Base-by-base conservation (phyloP, 306 rosid species). In the Castanea sativa region DNA sequence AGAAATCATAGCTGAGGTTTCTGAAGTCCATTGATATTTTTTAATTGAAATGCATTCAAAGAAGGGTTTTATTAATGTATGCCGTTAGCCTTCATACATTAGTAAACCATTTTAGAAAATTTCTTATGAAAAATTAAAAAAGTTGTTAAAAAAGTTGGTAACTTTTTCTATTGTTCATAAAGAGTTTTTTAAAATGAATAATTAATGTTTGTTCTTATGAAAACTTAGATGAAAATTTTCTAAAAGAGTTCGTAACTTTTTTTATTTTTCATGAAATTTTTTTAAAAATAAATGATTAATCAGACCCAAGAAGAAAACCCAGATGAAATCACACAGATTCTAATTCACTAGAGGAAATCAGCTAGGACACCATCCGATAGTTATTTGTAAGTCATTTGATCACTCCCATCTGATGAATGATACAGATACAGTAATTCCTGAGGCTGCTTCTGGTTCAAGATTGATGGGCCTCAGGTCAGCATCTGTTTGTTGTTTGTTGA, bases 231-330 rank as follows among this genome's bases (percentile, higher is more conserved):
- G 27, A 1, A 25, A 25, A 23, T 23, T 23, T 23, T 23, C 23
- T 2, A 7, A 8, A 41, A 41, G 8, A 7, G 3, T 41, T 8
- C 0, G 3, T 0, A 2, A 41, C 45, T 41, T 41, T 8, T 41
- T 41, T 0, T 0, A 41, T 8, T 41, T 41, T 41, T 41, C 0
- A 8, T 41, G 0, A 41, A 8, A 8, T 8, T 0, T 8, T 41
- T 41, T 0, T 41, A 8, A 8, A 38, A 41, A 41, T 41, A 0
- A 0, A 8, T 2, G 0, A 41, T 41, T 41, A 41, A 41, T 0
- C 0, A 0, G 45, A 38, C 0, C 0, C 3, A 8, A 3, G 16
- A 10, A 49, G 0, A 12, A 12, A 0, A 4, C 16, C 16, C 1
- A 2, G 0, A 3, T 49, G 53, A 49, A 49, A 49, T 49, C 0